Conservation (phyloP, 306 rosid genomes). For the Trichosanthes cucumerina region DNA sequence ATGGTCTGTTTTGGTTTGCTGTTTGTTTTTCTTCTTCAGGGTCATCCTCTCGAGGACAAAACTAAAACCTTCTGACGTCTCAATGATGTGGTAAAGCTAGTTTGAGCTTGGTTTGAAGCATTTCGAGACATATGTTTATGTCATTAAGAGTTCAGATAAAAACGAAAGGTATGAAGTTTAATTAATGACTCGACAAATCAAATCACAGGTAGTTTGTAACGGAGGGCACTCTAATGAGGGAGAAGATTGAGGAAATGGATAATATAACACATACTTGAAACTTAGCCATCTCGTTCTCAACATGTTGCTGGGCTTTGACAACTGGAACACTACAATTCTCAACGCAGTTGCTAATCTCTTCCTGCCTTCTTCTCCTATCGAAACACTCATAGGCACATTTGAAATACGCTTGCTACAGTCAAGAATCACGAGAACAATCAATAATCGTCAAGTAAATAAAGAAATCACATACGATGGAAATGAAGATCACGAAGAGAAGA, state of each 20-base stretch:
- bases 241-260: neutral
- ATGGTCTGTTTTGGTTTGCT: neutral
- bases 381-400: slow-evolving; percentile 88
- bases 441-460: neutral
- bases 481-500: neutral
- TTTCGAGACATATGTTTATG: neutral
- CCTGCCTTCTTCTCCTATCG: slow-evolving; percentile 68
- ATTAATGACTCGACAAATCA: neutral
- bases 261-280: slow-evolving; percentile 53
- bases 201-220: neutral
- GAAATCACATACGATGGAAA: neutral
- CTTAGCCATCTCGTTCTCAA: slow-evolving; percentile 78
- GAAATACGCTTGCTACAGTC: slow-evolving; percentile 77
- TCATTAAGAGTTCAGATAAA: neutral
- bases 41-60: neutral
- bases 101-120: neutral
- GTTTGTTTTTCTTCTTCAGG: neutral
- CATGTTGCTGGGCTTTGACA: slow-evolving; percentile 61
- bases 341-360: slow-evolving; percentile 62
- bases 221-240: neutral
- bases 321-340: slow-evolving; percentile 76
- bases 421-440: slow-evolving; percentile 13
- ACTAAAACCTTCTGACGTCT: neutral
- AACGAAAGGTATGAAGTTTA: neutral
- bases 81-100: neutral